These are phyloP conservation scores for Fragaria iinumae DNA, from an alignment of 306 rosid species.

Conservation along the genomic window DNA sequence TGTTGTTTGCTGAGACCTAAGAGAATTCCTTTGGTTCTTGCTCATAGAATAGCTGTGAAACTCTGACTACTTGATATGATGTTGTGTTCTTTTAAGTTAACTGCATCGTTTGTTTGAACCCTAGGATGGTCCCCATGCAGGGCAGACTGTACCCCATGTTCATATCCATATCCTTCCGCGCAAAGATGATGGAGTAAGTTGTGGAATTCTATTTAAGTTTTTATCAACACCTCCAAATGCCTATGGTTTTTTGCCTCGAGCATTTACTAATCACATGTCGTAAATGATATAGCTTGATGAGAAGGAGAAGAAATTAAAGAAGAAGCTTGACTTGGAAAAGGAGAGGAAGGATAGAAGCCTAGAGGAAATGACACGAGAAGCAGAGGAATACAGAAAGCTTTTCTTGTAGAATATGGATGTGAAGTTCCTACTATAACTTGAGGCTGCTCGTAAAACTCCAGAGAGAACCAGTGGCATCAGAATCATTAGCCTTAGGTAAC, in stretches of 20 bases:
- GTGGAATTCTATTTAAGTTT: not conserved
- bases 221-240: constrained; percentile 8
- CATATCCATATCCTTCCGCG: constrained; percentile 84
- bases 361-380: constrained; percentile 79
- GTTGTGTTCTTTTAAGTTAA: constrained; percentile 17
- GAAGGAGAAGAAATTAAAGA: constrained; percentile 70
- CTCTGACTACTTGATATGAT: constrained; percentile 10
- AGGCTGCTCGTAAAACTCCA: too few species aligned
- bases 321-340: constrained; percentile 75
- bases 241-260: not conserved
- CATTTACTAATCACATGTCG: constrained; percentile 13
- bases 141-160: constrained; percentile 89
- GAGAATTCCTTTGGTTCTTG: not conserved
- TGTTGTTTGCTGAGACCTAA: not conserved
- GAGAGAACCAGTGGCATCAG: too few species aligned
- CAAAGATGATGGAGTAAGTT: constrained; percentile 69
- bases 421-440: not conserved
- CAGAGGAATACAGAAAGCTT: constrained; percentile 77
- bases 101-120: constrained; percentile 29
- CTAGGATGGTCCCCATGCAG: constrained; percentile 89
- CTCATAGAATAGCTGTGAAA: constrained; percentile 2
- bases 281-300: constrained; percentile 57
- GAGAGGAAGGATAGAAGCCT: constrained; percentile 75
- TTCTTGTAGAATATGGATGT: constrained; percentile 30
- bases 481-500: too few species aligned